These are phyloP conservation scores for Saccharomycopsis capsularis DNA, from an alignment of 805 yeast genomes.

Conservation along the genomic window DNA sequence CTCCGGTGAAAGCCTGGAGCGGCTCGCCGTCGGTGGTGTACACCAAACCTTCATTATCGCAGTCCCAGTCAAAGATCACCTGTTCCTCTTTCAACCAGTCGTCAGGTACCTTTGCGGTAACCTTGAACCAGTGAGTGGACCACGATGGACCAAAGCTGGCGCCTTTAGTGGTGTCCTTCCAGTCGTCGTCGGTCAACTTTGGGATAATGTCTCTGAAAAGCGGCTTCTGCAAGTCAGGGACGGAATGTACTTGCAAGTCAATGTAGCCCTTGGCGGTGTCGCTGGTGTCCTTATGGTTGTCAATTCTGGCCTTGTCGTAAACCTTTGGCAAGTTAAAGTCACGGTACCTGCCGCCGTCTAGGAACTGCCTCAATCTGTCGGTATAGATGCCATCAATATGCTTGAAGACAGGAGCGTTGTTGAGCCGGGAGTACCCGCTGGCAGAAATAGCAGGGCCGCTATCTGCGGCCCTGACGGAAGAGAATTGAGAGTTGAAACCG, in stretches of 20 bases:
- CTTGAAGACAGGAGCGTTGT: constrained; percentile 57
- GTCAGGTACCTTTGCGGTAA: constrained; percentile 57
- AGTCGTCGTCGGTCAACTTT: constrained; percentile 37
- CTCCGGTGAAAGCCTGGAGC: constrained; percentile 79
- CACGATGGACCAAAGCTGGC: constrained; percentile 89
- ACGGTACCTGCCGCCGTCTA: constrained; percentile 67
- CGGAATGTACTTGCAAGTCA: constrained; percentile 59
- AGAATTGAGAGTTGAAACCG: neutral
- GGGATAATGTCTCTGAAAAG: constrained; percentile 53
- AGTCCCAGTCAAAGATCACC: constrained; percentile 75
- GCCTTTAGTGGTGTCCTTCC: constrained; percentile 58
- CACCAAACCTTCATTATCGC: constrained; percentile 77
- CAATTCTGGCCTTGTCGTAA: constrained; percentile 56
- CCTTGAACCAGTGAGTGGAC: constrained; percentile 92
- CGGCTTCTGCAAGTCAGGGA: constrained; percentile 64
- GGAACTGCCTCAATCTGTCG: constrained; percentile 68
- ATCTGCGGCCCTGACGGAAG: neutral
- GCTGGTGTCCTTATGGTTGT: constrained; percentile 29
- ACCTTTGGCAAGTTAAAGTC: constrained; percentile 74
- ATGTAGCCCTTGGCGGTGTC: constrained; percentile 39
- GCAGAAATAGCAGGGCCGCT: neutral
- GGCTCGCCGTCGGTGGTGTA: constrained; percentile 63
- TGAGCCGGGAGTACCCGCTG: constrained; percentile 23
- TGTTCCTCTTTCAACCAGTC: constrained; percentile 41
- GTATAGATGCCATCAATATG: constrained; percentile 71